These are phyloP conservation scores for Globisporangium irregulare DNA, from an alignment of 352 stramenopile species.

Conservation along the genomic window DNA sequence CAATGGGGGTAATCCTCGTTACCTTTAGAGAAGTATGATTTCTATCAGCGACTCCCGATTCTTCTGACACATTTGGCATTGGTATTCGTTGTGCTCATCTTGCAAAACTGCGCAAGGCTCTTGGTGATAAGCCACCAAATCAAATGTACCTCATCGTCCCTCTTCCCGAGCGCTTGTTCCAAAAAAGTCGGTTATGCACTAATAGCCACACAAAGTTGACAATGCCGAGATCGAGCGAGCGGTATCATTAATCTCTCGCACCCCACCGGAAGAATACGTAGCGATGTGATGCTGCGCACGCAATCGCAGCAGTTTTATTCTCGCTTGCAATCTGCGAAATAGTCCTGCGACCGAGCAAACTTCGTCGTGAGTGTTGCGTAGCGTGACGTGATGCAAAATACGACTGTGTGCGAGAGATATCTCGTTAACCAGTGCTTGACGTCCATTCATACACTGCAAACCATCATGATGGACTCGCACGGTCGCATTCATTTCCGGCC, in stretches of 20 bases:
- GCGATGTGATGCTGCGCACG: neutral
- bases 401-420: neutral
- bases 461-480: neutral
- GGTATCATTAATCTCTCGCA: neutral
- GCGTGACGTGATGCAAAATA: neutral
- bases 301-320: neutral
- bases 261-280: neutral
- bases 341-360: neutral
- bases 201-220: neutral
- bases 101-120: neutral
- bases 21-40: neutral
- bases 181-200: neutral
- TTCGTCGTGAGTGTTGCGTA: neutral
- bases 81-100: neutral
- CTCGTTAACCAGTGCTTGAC: neutral
- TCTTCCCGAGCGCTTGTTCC: neutral
- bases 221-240: neutral
- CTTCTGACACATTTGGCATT: neutral
- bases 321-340: neutral
- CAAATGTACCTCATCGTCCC: neutral
- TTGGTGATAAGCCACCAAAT: neutral
- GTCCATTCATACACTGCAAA: neutral
- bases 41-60: neutral
- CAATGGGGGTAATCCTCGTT: neutral
- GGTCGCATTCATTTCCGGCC: neutral